Base-by-base conservation (phyloP, 208 protist genomes). In the Wallacemonas rigidus region DNA sequence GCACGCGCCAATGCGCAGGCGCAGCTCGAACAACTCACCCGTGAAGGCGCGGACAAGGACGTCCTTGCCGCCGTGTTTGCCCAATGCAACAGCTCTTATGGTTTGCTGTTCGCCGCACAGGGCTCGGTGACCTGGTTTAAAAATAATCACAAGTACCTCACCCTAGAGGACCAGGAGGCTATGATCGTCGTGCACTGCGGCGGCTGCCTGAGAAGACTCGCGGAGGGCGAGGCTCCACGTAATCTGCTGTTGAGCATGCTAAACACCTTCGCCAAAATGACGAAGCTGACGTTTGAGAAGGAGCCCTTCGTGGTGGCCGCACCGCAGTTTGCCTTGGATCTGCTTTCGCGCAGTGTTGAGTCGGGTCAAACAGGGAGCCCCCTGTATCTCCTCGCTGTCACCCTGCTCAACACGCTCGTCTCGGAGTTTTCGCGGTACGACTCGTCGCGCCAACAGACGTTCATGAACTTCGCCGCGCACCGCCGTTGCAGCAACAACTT, bases 401-500 rank as follows among this genome's bases (percentile, higher is more conserved):
- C 81, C 47, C 74, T 95, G 54, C 81, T 95, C 39, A 78, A 81
- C 36, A 78, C 75, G 2, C 55, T 94, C 9, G 86, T 94, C 26
- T 72, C 72, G 55, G 83, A 94, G 77, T 87, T 90, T 60, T 85
- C 80, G 63, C 84, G 83, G 69, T 89, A 87, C 76, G 89, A 94
- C 77, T 85, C 83, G 17, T 85, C 82, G 36, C 86, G 82, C 62
- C 72, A 80, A 35, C 72, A 88, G 35, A 90, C 82, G 11, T 94
- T 85, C 75, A 81, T 94, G 78, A 85, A 81, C 55, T 96, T 93
- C 76, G 74, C 83, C 7, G 60, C 77, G 3, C 91, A 94, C 77
- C 87, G 91, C 2, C 89, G 83, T 53, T 91, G 85, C 71, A 94
- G 83, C 74, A 86, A 84, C 67, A 93, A 93, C 74, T 96, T 94